Percentiles rank a stretch among this genome's conserved stretches.
Conservation (phyloP, 805 yeast species). For the Schwanniomyces sp. region DNA sequence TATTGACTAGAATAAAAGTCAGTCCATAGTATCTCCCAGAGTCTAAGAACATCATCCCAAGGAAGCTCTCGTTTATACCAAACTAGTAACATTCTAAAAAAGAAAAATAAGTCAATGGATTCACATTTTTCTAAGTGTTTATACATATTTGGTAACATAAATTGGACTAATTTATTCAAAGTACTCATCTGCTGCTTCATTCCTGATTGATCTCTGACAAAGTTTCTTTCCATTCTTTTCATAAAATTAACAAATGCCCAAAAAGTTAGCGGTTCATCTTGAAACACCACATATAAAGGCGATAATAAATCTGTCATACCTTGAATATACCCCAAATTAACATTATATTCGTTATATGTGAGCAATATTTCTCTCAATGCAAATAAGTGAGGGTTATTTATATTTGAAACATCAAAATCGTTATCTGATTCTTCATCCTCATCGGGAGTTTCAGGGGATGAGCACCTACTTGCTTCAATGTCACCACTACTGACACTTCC, state of each 20-base stretch:
- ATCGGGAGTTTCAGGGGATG: conserved; percentile 36
- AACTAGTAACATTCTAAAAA: conserved; percentile 90
- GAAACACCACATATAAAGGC: conserved; percentile 66
- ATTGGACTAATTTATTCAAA: conserved; percentile 79
- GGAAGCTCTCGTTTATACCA: conserved; percentile 93
- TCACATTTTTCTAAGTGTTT: conserved; percentile 85
- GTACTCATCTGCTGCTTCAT: conserved; percentile 87
- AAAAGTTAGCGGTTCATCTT: conserved; percentile 78
- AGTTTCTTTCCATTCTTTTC: conserved; percentile 95
- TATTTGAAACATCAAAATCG: conserved; percentile 60
- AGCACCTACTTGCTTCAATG: conserved; percentile 30
- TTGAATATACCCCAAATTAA: conserved; percentile 89
- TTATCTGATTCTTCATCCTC: conserved; percentile 35
- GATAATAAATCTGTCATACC: conserved; percentile 96
- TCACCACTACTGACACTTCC: not conserved
- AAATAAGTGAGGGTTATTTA: conserved; percentile 74
- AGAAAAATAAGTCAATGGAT: conserved; percentile 86
- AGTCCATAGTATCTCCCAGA: conserved; percentile 96
- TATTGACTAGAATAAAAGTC: conserved; percentile 84
- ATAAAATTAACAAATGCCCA: conserved; percentile 87
- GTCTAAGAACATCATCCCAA: conserved; percentile 68
- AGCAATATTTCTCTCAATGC: conserved; percentile 74
- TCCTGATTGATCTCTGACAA: conserved; percentile 87
- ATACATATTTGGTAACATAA: conserved; percentile 84
- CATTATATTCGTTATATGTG: conserved; percentile 83